These are phyloP conservation scores for Suhomyces anneliseae DNA, from an alignment of 1,139 yeast species.

Conservation along the genomic window DNA sequence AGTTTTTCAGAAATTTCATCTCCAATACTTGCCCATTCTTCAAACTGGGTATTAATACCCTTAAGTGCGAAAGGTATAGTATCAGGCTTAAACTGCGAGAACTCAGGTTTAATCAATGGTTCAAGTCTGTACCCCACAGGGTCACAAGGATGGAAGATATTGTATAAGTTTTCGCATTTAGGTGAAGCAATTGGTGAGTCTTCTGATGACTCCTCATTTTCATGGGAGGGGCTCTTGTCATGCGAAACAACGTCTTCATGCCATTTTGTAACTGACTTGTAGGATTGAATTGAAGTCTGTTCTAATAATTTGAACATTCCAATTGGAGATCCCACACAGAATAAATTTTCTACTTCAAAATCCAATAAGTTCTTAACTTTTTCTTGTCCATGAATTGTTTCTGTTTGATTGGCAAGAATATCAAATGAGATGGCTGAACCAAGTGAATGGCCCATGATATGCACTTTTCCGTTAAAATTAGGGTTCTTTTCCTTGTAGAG, in stretches of 20 bases:
- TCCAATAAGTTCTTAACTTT: constrained; percentile 38
- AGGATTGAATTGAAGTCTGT: constrained; percentile 45
- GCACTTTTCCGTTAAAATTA: constrained; percentile 72
- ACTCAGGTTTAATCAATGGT: constrained; percentile 63
- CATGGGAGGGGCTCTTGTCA: not conserved
- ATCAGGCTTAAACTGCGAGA: constrained; percentile 60
- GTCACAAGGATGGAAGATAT: constrained; percentile 84
- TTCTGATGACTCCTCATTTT: not conserved
- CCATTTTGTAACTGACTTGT: not conserved
- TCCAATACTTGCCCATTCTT: constrained; percentile 40
- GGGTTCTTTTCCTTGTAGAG: constrained; percentile 67
- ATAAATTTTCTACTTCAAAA: constrained; percentile 73
- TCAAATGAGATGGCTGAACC: constrained; percentile 89
- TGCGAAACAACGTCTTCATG: not conserved
- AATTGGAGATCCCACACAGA: constrained; percentile 86
- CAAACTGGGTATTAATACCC: constrained; percentile 47
- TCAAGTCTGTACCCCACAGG: constrained; percentile 87
- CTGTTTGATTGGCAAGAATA: constrained; percentile 57
- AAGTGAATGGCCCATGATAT: constrained; percentile 85
- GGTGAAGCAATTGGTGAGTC: constrained; percentile 36
- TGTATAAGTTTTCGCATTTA: constrained; percentile 62
- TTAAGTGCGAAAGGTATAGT: constrained; percentile 56
- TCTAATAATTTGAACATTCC: constrained; percentile 79
- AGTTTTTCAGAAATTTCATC: constrained; percentile 48
- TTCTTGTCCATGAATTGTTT: constrained; percentile 19